Evolutionary conservation across 1,284 basidiomycete genomes (phyloP).

Genomic region (Pholiota adiposa): DNA sequence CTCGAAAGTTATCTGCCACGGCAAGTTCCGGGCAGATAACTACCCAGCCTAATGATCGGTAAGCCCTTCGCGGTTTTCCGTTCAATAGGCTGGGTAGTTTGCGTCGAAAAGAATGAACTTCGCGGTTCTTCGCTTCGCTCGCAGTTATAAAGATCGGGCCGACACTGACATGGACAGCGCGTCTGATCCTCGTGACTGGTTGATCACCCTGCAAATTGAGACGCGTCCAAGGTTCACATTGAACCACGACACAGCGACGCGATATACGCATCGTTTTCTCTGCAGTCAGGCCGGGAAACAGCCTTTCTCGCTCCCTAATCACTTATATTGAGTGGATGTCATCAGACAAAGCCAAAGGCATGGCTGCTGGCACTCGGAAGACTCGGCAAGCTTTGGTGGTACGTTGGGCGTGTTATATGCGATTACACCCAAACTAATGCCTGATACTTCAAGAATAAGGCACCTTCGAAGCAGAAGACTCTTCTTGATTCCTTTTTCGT

Average conservation of each 20-base stretch:
- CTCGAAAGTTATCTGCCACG: no score
- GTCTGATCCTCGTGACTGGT: slow-evolving; percentile 15
- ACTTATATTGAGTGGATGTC: background rate
- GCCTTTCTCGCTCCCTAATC: background rate
- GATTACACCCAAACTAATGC: background rate
- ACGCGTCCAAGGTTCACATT: slow-evolving; percentile 16
- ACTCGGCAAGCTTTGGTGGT: slow-evolving; percentile 3
- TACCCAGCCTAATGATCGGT: no score
- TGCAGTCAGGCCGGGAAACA: background rate
- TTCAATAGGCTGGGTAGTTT: no score
- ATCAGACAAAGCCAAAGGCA: slow-evolving; percentile 8
- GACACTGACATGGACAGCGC: slow-evolving; percentile 7
- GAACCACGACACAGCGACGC: background rate
- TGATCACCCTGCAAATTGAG: slow-evolving; percentile 11
- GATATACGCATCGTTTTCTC: background rate
- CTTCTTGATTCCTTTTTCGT: slow-evolving; percentile 34
- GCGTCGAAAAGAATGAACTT: no score
- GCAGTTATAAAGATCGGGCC: no score
- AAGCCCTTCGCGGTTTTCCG: no score
- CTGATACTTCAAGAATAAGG: slow-evolving; percentile 12
- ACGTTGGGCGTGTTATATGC: background rate
- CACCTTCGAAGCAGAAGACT: slow-evolving; percentile 35
- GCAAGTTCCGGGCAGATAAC: no score
- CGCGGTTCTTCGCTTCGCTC: no score
- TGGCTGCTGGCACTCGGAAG: background rate